Conservation (phyloP, 75 land plant genomes). For the Pinus albicaulis region DNA sequence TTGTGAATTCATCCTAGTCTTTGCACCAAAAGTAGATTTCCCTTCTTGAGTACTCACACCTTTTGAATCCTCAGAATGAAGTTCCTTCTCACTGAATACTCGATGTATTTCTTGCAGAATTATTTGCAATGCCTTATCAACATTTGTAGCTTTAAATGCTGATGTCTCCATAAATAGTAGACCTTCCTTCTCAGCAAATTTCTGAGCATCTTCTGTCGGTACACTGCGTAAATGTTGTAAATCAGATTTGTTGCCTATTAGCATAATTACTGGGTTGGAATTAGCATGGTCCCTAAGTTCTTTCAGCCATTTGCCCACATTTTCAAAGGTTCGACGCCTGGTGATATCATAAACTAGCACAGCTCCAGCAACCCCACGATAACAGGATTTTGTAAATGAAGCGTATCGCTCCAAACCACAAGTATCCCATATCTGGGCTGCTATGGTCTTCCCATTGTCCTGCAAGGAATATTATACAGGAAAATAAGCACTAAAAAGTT, state of each 20-base stretch:
- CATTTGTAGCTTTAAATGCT: slow-evolving; percentile 58
- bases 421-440: slow-evolving; percentile 83
- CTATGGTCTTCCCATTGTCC: slow-evolving; percentile 61
- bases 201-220: slow-evolving; percentile 63
- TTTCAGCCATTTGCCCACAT: slow-evolving; percentile 68
- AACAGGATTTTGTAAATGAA: slow-evolving; percentile 67
- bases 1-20: slow-evolving; percentile 17
- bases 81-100: slow-evolving; percentile 59
- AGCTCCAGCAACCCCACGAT: slow-evolving; percentile 65
- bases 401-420: slow-evolving; percentile 73
- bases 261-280: slow-evolving; percentile 67
- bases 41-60: slow-evolving; percentile 52
- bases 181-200: slow-evolving; percentile 65
- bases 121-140: slow-evolving; percentile 67
- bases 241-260: slow-evolving; percentile 71
- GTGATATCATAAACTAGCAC: slow-evolving; percentile 62
- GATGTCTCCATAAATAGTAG: slow-evolving; percentile 67
- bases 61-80: slow-evolving; percentile 45
- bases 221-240: slow-evolving; percentile 63
- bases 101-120: slow-evolving; percentile 64
- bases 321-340: slow-evolving; percentile 63
- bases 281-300: slow-evolving; percentile 72
- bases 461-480: slow-evolving; percentile 6
- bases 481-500: slow-evolving; percentile 2
- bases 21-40: slow-evolving; percentile 33